Base-by-base conservation (phyloP, 1,284 basidiomycete species). In the Cutaneotrichosporon dermatis region DNA sequence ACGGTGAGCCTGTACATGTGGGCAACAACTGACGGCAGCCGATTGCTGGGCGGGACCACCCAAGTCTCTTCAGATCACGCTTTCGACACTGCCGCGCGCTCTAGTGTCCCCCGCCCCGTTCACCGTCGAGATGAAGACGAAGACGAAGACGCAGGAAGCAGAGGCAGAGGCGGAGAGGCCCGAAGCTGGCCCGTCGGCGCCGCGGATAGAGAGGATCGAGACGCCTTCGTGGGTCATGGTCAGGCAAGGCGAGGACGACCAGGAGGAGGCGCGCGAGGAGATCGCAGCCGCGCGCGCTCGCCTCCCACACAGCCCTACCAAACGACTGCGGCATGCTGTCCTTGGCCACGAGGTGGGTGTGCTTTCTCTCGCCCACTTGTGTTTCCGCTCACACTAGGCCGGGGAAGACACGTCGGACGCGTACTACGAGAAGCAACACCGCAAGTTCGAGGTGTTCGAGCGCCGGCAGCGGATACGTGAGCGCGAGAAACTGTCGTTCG, bases 401-500 rank as follows among this genome's bases (percentile, higher is more conserved):
- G 76, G 79, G 15, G 81, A 83, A 62, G 90, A 92, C 74, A 89
- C 87, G 2, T 88, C 88, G 4, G 92, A 95, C 78, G 84, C 84
- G 13, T 84, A 84, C n/a, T 96, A 93, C 73, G 85, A 89, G 74
- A 85, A 85, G 60, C 84, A 90, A 43, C 92, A 95, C 76, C 84
- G 86, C 58, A 90, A 89, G 72, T 91, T 88, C 73, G 92, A 94
- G 74, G 84, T 83, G 13, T 87, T 90, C 59, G 92, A 95, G 76
- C 90, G 90, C 73, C 84, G 89, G 10, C 86, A 88, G 71, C 85
- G 90, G 3, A 80, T 90, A 44, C 84, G 90, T 57, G 92, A 95
- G 77, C 89, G 90, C 75, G 92, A 94, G 75, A 90, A 91, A 70
- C 83, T 96, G 61, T 86, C 88, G 73, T 88, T 91, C 64, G 90